Evolutionary conservation across 768 basidiomycete species (phyloP).

Genomic region (Macrolepiota albuminosa): DNA sequence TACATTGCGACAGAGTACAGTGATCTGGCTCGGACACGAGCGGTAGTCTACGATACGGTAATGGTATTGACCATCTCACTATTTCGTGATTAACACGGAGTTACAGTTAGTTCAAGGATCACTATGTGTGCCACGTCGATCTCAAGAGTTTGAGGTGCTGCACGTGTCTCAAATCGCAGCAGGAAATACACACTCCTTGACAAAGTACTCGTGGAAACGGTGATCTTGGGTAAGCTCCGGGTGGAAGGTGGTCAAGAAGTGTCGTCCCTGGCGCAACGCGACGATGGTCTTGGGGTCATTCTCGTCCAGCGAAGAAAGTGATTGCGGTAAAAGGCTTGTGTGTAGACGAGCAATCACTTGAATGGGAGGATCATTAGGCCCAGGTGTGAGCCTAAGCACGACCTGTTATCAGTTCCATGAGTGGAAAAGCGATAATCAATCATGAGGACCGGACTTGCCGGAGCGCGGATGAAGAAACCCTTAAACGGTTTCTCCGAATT

Average conservation of each 20-base stretch:
- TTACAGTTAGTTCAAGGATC: neutral
- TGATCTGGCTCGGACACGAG: neutral
- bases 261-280: constrained; percentile 77
- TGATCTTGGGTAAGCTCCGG: constrained; percentile 87
- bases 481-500: constrained; percentile 61
- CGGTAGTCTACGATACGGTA: neutral
- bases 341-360: constrained; percentile 52
- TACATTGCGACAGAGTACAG: neutral
- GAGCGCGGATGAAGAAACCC: constrained; percentile 93
- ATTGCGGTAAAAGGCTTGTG: constrained; percentile 25
- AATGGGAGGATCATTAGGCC: constrained; percentile 50
- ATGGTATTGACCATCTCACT: neutral
- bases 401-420: constrained; percentile 40
- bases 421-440: neutral
- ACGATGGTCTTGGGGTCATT: constrained; percentile 67
- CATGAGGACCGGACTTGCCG: constrained; percentile 41
- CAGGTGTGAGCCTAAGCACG: constrained; percentile 45
- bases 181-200: constrained; percentile 63
- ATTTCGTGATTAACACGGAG: neutral
- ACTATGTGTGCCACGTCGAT: neutral
- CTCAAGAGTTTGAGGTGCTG: neutral
- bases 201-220: constrained; percentile 90
- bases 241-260: constrained; percentile 89
- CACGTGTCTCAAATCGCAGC: constrained; percentile 6
- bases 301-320: constrained; percentile 36